Conservation (phyloP, 441 rosid species). For the Isatis lusitanica region DNA sequence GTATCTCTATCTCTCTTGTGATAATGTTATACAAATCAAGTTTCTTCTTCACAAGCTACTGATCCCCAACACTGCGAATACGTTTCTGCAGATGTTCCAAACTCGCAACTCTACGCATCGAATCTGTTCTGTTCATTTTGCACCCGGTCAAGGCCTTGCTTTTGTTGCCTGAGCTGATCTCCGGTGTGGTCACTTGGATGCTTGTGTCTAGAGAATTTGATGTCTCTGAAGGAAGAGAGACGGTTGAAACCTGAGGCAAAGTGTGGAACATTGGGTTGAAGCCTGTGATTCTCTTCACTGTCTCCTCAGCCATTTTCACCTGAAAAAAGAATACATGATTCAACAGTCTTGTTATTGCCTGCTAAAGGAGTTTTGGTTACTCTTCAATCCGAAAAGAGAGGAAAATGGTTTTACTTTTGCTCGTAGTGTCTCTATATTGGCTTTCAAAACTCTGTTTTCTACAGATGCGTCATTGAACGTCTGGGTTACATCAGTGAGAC, state of each 20-base stretch:
- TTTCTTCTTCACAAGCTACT: slow-evolving; percentile 29
- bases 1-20: not conserved
- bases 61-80: slow-evolving; percentile 48
- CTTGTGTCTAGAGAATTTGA: slow-evolving; percentile 41
- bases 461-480: slow-evolving; percentile 63
- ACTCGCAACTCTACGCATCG: slow-evolving; percentile 84
- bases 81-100: slow-evolving; percentile 91
- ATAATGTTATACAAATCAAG: slow-evolving; percentile 29
- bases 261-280: slow-evolving; percentile 54
- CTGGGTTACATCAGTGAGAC: slow-evolving; percentile 58
- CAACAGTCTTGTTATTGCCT: not conserved
- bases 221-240: slow-evolving; percentile 51
- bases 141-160: slow-evolving; percentile 50
- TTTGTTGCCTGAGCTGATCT: slow-evolving; percentile 32
- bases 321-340: slow-evolving; percentile 28
- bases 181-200: slow-evolving; percentile 14
- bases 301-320: slow-evolving; percentile 79
- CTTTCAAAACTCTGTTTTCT: slow-evolving; percentile 72
- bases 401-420: slow-evolving; percentile 48
- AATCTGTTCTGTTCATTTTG: slow-evolving; percentile 66
- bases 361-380: not conserved
- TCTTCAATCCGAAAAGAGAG: not conserved
- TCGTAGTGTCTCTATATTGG: slow-evolving; percentile 68
- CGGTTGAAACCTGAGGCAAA: slow-evolving; percentile 49
- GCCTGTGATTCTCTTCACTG: slow-evolving; percentile 61